Evolutionary conservation across 805 yeast species (phyloP), one percentile per base, ranked within the genome.

Genomic region (Hanseniaspora thailandica): DNA sequence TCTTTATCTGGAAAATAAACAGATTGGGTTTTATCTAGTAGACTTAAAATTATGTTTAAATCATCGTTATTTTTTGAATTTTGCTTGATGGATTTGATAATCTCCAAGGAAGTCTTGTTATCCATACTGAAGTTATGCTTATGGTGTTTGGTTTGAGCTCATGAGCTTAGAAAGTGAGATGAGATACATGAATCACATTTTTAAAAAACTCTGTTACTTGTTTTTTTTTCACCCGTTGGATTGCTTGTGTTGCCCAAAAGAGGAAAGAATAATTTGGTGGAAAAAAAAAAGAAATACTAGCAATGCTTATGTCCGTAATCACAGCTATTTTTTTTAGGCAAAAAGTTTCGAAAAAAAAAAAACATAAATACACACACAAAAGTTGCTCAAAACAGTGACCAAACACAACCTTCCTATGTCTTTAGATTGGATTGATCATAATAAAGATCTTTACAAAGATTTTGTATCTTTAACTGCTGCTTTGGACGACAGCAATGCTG

Each of bases 121-220:
- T 23, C 22, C 43, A 22, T 39, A 6, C 8, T 39, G 15, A 6
- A 43, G 17, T 60, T 25, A 25, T 40, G 17, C 13, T 41, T 2
- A 8, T 25, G 20, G 20, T n/a, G 79, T 85, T n/a, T 84, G 84
- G 3, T 70, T 86, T 2, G 77, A 94, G 4, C 81, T 89, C 2
- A 63, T 83, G 5, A 12, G 13, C n/a, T 31, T 31, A 13, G 12
- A 31, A 31, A 31, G 34, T 12, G 15, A 12, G 34, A 31, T 31
- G 34, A 31, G 34, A 31, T 31, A n/a, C n/a, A n/a, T n/a, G n/a
- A n/a, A n/a, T n/a, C n/a, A n/a, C n/a, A n/a, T n/a, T n/a, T n/a
- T n/a, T n/a, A n/a, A n/a, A n/a, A n/a, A n/a, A n/a, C n/a, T n/a
- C n/a, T n/a, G n/a, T n/a, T n/a, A n/a, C n/a, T n/a, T n/a, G n/a